Percentiles rank a stretch among this genome's conserved stretches.
phyloP scores from a whole-genome alignment of 1,139 yeast species.

The Yamadazyma taylorii region DNA sequence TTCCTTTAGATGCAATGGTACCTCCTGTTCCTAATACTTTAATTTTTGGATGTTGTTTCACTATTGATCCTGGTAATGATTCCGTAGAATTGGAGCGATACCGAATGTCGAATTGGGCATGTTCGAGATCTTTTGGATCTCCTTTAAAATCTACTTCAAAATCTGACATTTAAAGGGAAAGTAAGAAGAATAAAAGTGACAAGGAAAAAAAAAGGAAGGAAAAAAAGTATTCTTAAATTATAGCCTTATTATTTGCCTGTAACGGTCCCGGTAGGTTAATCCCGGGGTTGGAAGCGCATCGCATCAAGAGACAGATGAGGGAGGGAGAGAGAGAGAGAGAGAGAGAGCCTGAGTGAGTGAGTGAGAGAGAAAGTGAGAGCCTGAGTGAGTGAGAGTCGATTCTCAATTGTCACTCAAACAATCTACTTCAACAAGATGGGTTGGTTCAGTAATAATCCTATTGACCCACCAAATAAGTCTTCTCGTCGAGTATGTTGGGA shows the following conservation, averaged over 20 bases:
- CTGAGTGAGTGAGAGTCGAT: too few species aligned
- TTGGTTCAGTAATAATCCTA: slow-evolving; percentile 29
- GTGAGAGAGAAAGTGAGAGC: too few species aligned
- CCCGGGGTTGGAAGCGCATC: too few species aligned
- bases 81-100: slow-evolving; percentile 17
- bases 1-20: slow-evolving; percentile 68
- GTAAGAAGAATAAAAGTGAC: too few species aligned
- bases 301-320: too few species aligned
- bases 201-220: too few species aligned
- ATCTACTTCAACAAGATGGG: slow-evolving; percentile 29
- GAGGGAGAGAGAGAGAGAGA: too few species aligned
- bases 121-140: slow-evolving; percentile 13
- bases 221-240: too few species aligned
- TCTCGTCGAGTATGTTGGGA: slow-evolving; percentile 47
- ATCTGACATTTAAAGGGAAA: slow-evolving; percentile 2
- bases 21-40: slow-evolving; percentile 75
- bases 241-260: too few species aligned
- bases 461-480: slow-evolving; percentile 43
- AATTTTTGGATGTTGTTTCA: slow-evolving; percentile 35
- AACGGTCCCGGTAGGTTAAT: too few species aligned
- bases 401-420: neutral
- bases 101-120: slow-evolving; percentile 16
- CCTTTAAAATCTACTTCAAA: slow-evolving; percentile 12
- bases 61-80: slow-evolving; percentile 10
- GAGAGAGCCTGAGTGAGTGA: too few species aligned